Evolutionary conservation across 441 rosid species (phyloP).

Genomic region (Lepidium campestre): DNA sequence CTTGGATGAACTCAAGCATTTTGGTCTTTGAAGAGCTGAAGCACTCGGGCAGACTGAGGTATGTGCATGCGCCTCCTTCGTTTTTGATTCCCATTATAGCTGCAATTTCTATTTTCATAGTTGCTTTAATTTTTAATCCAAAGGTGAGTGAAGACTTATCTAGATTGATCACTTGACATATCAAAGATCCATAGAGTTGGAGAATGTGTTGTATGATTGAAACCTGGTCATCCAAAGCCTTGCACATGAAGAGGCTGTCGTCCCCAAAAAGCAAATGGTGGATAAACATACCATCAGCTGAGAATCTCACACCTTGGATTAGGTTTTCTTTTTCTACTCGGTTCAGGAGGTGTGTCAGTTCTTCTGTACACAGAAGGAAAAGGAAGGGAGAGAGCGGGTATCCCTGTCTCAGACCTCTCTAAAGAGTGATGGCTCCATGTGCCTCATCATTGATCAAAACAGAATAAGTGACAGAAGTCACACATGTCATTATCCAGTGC

Average conservation of each 20-base stretch:
- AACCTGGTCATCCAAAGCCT: background rate
- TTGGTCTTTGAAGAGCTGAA: no score
- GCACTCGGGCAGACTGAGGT: no score
- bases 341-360: background rate
- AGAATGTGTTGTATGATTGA: no score
- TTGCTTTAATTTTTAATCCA: no score
- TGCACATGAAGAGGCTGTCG: background rate
- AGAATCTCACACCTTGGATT: background rate
- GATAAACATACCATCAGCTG: background rate
- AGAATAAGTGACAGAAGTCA: background rate
- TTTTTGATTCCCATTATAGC: no score
- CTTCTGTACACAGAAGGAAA: background rate
- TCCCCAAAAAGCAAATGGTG: background rate
- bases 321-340: background rate
- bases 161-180: no score
- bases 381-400: background rate
- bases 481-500: background rate
- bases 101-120: no score
- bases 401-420: background rate
- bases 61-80: no score
- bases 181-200: no score
- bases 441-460: background rate
- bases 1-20: no score
- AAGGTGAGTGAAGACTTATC: no score
- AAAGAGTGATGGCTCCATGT: background rate